These are phyloP conservation scores for Naganishia liquefaciens DNA, from an alignment of 1,284 basidiomycete genomes.

Conservation along the genomic window DNA sequence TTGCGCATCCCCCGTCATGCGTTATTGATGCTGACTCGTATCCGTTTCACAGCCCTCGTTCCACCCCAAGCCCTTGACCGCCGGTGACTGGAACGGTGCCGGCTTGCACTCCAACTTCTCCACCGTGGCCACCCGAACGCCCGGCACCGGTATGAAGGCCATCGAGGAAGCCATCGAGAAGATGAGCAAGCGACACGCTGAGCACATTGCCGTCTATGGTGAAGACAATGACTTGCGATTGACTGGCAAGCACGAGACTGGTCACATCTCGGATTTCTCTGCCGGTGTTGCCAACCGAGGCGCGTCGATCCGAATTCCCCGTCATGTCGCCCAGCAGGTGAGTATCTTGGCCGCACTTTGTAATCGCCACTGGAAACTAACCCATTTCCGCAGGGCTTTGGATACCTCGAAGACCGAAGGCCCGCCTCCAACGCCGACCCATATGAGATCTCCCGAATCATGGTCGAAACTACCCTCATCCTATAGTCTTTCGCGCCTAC, in stretches of 20 bases:
- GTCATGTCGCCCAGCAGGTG: slow-evolving; percentile 72
- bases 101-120: slow-evolving; percentile 95
- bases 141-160: slow-evolving; percentile 82
- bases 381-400: slow-evolving; percentile 68
- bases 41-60: slow-evolving; percentile 61
- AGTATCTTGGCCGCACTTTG: not conserved
- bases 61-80: slow-evolving; percentile 95
- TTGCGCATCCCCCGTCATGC: not conserved
- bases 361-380: not conserved
- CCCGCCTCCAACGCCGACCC: slow-evolving; percentile 97
- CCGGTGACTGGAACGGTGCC: slow-evolving; percentile 99
- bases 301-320: slow-evolving; percentile 70
- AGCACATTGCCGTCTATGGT: slow-evolving; percentile 96
- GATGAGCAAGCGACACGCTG: slow-evolving; percentile 75
- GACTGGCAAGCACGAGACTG: slow-evolving; percentile 92
- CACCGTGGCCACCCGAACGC: slow-evolving; percentile 86
- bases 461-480: slow-evolving; percentile 81
- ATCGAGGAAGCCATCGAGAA: slow-evolving; percentile 95
- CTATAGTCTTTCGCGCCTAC: slow-evolving; percentile 36
- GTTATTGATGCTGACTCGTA: not conserved
- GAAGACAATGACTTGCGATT: slow-evolving; percentile 93
- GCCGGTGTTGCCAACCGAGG: slow-evolving; percentile 97
- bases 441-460: slow-evolving; percentile 80
- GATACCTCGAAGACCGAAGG: slow-evolving; percentile 94
- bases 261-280: slow-evolving; percentile 88